Evolutionary conservation across 768 basidiomycete species (phyloP), one percentile per base, ranked within the genome.

Genomic region (Lyophyllum atratum): DNA sequence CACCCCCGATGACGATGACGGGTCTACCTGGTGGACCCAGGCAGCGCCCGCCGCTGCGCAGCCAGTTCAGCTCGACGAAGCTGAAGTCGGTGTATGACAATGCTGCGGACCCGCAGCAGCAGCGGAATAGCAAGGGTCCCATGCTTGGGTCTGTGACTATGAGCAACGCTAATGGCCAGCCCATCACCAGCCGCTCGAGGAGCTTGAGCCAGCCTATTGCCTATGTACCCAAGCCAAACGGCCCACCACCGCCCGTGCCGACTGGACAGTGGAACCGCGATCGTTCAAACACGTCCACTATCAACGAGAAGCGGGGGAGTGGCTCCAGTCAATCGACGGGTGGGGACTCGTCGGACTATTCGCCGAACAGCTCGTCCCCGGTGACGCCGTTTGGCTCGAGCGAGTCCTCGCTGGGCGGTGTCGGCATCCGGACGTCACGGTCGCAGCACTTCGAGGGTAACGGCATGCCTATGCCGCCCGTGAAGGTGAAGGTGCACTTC

Each of bases 401-500:
- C 72, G 92, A 93, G 61, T 89, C 89, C 25, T 92, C 90, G 9
- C 71, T 93, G 49, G 80, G 79, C 40, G 85, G 82, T 45, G 72
- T 84, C 42, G 75, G 77, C 63, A 78, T 83, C 60, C 84, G 81
- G 54, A 76, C 72, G 54, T 80, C 78, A 64, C 82, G 82, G 49
- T 83, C 81, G 58, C 85, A 82, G 66, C 76, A 73, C 63, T 85
- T 79, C 66, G 84, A 67, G 15, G 51, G 49, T 10, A 25, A 45
- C 66, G 54, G 63, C 61, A 10, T 56, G 50, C 34, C 58, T 22
- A 66, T 51, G 24, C 31, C 48, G 6, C 34, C 6, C 8, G 87
- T 98, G 42, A 93, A 95, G 69, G 87, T 98, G 68, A 96, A 96
- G 74, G 93, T 98, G 52, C 91, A 92, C 71, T 98, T 90, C 76